Evolutionary conservation across 805 yeast genomes (phyloP).

Genomic region (Barnettozyma sp.): DNA sequence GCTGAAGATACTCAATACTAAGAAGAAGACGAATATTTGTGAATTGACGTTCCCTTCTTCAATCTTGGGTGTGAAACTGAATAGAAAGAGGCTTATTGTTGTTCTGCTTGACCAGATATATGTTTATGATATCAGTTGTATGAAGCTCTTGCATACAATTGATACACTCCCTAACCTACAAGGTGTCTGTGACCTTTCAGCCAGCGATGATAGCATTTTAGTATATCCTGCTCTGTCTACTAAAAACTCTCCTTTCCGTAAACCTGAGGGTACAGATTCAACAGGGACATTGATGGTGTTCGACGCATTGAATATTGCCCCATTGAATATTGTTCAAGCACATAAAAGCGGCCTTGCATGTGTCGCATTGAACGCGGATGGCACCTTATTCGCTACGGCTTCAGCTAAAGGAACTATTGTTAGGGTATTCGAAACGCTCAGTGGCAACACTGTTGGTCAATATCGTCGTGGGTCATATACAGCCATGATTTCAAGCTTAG

Average conservation of each 20-base stretch:
- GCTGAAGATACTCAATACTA: constrained; percentile 62
- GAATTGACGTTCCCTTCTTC: constrained; percentile 81
- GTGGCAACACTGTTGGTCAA: constrained; percentile 53
- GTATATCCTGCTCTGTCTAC: constrained; percentile 45
- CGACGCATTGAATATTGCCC: constrained; percentile 67
- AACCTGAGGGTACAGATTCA: background rate
- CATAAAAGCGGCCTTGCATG: constrained; percentile 74
- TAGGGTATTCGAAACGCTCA: constrained; percentile 63
- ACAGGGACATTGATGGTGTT: constrained; percentile 53
- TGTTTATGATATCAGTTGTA: constrained; percentile 85
- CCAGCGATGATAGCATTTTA: constrained; percentile 42
- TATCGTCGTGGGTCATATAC: constrained; percentile 76
- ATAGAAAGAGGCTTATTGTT: constrained; percentile 75
- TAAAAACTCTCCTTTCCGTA: constrained; percentile 8
- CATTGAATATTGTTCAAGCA: constrained; percentile 76
- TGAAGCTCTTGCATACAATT: constrained; percentile 69
- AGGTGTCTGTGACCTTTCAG: constrained; percentile 27
- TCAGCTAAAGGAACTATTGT: constrained; percentile 87
- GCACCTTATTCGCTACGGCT: constrained; percentile 79
- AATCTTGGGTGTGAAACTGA: constrained; percentile 66
- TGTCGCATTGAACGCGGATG: constrained; percentile 64
- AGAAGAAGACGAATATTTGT: constrained; percentile 67
- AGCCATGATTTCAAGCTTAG: constrained; percentile 46
- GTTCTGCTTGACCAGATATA: constrained; percentile 74
- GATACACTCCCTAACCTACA: constrained; percentile 45